Percentiles rank a stretch among this genome's conserved stretches.
Conservation (phyloP, 805 yeast genomes). For the Lipomyces sp. region DNA sequence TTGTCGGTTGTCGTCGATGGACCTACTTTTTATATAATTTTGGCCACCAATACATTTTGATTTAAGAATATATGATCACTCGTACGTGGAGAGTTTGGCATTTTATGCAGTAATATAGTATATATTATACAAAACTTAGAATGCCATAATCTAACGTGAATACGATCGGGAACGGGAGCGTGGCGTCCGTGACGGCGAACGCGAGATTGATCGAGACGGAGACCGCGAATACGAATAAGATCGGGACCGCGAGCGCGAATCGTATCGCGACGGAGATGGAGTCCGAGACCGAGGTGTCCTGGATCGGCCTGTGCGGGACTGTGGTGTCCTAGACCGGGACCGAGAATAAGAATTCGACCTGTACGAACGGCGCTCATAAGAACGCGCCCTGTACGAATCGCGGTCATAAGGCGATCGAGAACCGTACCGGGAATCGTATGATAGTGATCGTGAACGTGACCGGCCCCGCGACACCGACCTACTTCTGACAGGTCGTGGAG, state of each 20-base stretch:
- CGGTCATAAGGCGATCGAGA: conserved; percentile 21
- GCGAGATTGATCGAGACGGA: conserved; percentile 4
- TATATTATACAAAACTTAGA: not conserved
- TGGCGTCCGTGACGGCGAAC: not conserved
- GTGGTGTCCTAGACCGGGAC: conserved; percentile 10
- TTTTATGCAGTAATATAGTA: not conserved
- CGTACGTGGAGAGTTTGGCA: too few relatives aligned
- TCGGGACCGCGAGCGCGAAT: not conserved
- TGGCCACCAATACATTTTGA: too few relatives aligned
- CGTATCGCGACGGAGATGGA: not conserved
- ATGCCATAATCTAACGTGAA: not conserved
- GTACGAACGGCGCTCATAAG: conserved; percentile 12
- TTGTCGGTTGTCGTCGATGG: too few relatives aligned
- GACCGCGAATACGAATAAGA: conserved; percentile 12
- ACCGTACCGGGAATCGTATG: conserved; percentile 17
- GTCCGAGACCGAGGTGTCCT: conserved; percentile 1
- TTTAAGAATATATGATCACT: too few relatives aligned
- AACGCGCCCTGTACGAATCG: conserved; percentile 17
- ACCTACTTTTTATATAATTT: too few relatives aligned
- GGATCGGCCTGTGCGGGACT: conserved; percentile 11
- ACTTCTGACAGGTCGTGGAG: conserved; percentile 13
- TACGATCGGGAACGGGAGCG: conserved; percentile 9
- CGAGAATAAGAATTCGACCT: conserved; percentile 23
- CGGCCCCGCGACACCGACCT: conserved; percentile 15
- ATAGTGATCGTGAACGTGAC: conserved; percentile 16